phyloP scores from a whole-genome alignment of 805 yeast genomes.

The Metschnikowia continentalis region DNA sequence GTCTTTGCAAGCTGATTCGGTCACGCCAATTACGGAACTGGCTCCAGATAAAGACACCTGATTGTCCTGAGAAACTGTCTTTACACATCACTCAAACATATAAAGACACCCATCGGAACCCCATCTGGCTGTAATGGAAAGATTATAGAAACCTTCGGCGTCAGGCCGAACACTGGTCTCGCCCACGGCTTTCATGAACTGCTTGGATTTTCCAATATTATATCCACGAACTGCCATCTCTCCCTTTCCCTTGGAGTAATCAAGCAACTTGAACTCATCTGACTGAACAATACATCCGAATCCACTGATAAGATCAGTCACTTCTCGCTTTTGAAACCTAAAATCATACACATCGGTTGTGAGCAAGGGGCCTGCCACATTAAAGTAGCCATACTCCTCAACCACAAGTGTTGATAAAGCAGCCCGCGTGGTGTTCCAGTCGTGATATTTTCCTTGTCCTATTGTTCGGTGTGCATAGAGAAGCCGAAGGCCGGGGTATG shows the following conservation, averaged over 20 bases:
- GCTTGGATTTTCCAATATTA: conserved; percentile 50
- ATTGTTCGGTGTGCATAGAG: conserved; percentile 37
- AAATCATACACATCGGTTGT: conserved; percentile 61
- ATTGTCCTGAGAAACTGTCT: background rate
- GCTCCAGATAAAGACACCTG: background rate
- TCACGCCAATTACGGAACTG: background rate
- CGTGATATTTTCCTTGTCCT: conserved; percentile 18
- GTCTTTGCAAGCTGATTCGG: background rate
- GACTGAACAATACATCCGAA: conserved; percentile 59
- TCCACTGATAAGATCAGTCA: conserved; percentile 24
- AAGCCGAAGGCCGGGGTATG: conserved; percentile 33
- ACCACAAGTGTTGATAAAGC: conserved; percentile 48
- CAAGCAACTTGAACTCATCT: conserved; percentile 51
- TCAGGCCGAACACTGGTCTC: conserved; percentile 12
- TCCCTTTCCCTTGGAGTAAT: conserved; percentile 41
- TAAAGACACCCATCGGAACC: conserved; percentile 75
- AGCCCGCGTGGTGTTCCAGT: conserved; percentile 42
- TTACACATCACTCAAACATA: conserved; percentile 18
- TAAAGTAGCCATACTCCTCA: conserved; percentile 43
- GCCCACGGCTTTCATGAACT: conserved; percentile 16
- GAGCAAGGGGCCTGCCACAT: conserved; percentile 55
- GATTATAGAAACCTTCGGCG: conserved; percentile 38
- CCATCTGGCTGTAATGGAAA: conserved; percentile 51
- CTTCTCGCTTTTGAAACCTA: conserved; percentile 36
- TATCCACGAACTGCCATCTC: conserved; percentile 59